Evolutionary conservation across 2,329 filamentous ascomycete genomes (phyloP), one percentile per base, ranked within the genome.

Genomic region (Phyllosticta capitalensis): DNA sequence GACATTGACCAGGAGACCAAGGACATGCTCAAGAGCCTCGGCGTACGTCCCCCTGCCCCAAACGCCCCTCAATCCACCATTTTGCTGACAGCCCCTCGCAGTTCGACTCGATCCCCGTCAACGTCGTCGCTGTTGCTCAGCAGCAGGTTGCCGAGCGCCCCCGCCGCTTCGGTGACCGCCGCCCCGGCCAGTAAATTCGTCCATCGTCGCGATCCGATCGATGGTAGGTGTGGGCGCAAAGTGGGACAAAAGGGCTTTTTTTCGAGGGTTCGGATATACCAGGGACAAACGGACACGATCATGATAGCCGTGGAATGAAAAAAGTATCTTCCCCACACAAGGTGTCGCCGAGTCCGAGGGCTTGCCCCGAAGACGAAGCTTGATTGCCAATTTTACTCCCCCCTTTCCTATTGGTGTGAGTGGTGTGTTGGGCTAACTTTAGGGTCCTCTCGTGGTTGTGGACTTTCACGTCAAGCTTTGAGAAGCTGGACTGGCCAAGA

Each of bases 61-160:
- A 24, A 45, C 22, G 6, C 17, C 24, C 17, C 20, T 22, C 38
- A n/a, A n/a, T n/a, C n/a, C n/a, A 28, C 17, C 0, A 21, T 30
- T 21, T 17, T 28, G 58, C 56, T 58, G 22, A 64, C 54, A 57
- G 24, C 21, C 59, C 59, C 66, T 62, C 68, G 64, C 71, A 96
- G 92, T 99, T 99, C 83, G 94, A 99, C 80, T 85, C 86, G 69
- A 92, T 99, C 79, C 89, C 92, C 77, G 90, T 96, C 87, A 96
- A 95, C 81, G 90, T 97, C 72, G 86, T 95, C 71, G 80, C 87
- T 68, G 91, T 99, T 69, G 83, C 87, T 69, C 92, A 97, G 82
- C 85, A 90, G 77, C 92, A 96, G 83, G 79, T 83, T 66, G 78
- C 83, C 73, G 92, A 96, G 81, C 89, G 91, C 68, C 84, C 83